Conservation (phyloP, 805 yeast genomes). For the Ogataea salicorniae region DNA sequence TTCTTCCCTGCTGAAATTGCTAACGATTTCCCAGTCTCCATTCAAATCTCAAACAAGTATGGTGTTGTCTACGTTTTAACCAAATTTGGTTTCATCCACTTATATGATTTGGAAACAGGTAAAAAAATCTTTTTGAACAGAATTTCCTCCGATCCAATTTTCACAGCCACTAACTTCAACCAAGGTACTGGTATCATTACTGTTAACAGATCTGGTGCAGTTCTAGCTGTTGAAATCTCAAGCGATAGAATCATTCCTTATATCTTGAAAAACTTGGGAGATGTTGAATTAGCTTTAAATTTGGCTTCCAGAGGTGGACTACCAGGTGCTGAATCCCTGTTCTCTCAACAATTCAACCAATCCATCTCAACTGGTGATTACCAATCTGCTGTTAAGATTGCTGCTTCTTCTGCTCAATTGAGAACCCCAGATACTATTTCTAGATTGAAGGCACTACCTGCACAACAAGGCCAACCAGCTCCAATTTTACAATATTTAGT, state of each 20-base stretch:
- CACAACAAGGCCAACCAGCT: conserved; percentile 90
- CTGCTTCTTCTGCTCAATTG: conserved; percentile 89
- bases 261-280: conserved; percentile 77
- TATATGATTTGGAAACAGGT: conserved; percentile 92
- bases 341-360: conserved; percentile 86
- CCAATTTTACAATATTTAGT: conserved; percentile 92
- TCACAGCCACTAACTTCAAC: conserved; percentile 76
- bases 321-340: conserved; percentile 94
- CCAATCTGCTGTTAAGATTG: conserved; percentile 89
- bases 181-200: conserved; percentile 81
- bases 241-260: conserved; percentile 84
- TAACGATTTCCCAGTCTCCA: conserved; percentile 93
- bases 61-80: conserved; percentile 89
- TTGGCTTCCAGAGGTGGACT: conserved; percentile 94
- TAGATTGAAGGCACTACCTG: conserved; percentile 83
- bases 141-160: conserved; percentile 92
- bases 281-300: conserved; percentile 79
- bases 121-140: conserved; percentile 91
- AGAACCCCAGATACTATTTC: conserved; percentile 93
- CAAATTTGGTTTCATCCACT: conserved; percentile 92
- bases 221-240: conserved; percentile 84
- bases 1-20: conserved; percentile 96
- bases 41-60: conserved; percentile 77
- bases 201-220: conserved; percentile 93
- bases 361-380: conserved; percentile 82